Evolutionary conservation across 192 early-diverging fungal species (phyloP), one percentile per base, ranked within the genome.

Genomic region (Umbelopsis ramanniana): DNA sequence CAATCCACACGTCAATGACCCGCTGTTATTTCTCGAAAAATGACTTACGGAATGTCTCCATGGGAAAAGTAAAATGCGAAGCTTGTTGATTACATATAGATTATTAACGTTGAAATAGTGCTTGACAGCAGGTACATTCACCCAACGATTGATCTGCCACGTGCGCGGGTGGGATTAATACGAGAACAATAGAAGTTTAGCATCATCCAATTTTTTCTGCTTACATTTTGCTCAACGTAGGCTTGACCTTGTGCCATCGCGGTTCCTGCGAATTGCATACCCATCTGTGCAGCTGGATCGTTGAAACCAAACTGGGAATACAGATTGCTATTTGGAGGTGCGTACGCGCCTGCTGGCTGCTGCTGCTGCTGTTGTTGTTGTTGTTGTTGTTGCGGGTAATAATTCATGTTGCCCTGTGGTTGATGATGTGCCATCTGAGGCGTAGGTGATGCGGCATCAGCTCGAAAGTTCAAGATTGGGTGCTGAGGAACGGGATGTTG

Each of bases 21-120:
- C 26, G 26, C n/a, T 29, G 26, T 21, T 14, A 12, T 12, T 29
- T 1, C 54, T 11, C 54, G 52, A 52, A 52, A 52, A 12, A 54
- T 54, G 7, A 67, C 75, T 74, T 86, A 88, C 89, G 71, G 83
- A 86, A 72, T 98, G 94, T 38, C 92, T 82, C 89, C 94, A 98
- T 12, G 97, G 96, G 75, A 97, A 97, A 66, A 96, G 72, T 17
- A 99, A 78, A n/a, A 93, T 74, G 23, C 80, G 83, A 14, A 97
- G 79, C 79, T 99, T 99, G 68, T 89, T 88, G 26, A 97, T 78
- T 15, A 99, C 97, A 73, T 97, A 99, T 7, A 90, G 86, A 81
- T 97, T 99, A 77, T 90, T 93, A 35, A 99, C 97, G 74, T 96
- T 94, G 79, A 97, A 99, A 79, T 97, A 97, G 72, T 93, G 91